Base-by-base conservation (phyloP, 225 moss, liverwort and hornwort genomes). In the Antitrichia curtipendula region DNA sequence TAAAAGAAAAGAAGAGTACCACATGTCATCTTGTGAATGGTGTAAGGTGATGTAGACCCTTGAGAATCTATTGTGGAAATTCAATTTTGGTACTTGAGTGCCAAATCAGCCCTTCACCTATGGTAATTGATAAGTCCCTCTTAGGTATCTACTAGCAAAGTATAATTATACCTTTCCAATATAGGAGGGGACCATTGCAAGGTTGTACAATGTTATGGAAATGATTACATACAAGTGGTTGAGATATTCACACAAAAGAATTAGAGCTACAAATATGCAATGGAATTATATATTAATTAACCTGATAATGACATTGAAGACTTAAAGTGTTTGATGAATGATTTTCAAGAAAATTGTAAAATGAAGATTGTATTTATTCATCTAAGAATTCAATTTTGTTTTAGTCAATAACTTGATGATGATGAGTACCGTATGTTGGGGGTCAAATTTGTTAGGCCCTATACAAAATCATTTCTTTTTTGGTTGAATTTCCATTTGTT, bases 31-130 rank as follows among this genome's bases (percentile, higher is more conserved):
- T 36, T 64, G 10, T 64, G 65, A 36, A 65, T 20, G 19, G 34
- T 36, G 10, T 64, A 9, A 64, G 19, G 19, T 64, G 64, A 19
- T 2, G 0, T 10, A 0, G 3, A 34, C 0, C 3, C 0, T 1
- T 36, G 1, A 20, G 34, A 64, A 10, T 36, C 0, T 64, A 0
- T 9, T 0, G 1, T 20, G 3, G 6, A 64, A 36, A 36, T 34
- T 34, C 19, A 36, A 36, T 36, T 64, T 64, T 5, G 9, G 3
- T 9, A 64, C 34, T 1, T 5, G 3, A 34, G 9, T 8, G 17
- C 10, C 0, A 0, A 64, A 36, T 20, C 2, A 36, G 1, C 36
- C 34, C 36, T 64, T 64, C 5, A 64, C 0, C 0, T 63, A 64
- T 8, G 3, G 3, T 18, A 64, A 34, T 0, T 8, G 1, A 8